Evolutionary conservation across 2,329 filamentous ascomycete species (phyloP).

Genomic region (Beauveria rudraprayagi): DNA sequence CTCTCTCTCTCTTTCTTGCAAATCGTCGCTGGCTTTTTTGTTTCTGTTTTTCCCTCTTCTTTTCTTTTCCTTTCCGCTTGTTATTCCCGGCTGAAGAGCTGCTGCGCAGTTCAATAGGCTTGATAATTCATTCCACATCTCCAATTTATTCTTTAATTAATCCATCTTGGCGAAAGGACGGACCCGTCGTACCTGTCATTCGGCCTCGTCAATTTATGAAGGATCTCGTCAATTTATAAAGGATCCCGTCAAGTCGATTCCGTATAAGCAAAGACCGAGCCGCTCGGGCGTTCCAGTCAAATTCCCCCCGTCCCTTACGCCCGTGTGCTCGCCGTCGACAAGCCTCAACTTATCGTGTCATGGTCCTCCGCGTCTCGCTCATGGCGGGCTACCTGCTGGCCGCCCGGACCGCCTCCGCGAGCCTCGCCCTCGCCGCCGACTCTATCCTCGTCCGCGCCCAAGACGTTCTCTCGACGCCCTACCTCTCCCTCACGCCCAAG

Average conservation of each 20-base stretch:
- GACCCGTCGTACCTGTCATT: too few species aligned
- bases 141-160: background rate
- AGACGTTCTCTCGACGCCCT: conserved; percentile 7
- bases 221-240: background rate
- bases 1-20: too few species aligned
- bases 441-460: background rate
- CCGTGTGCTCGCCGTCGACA: background rate
- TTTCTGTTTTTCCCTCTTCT: background rate
- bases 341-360: background rate
- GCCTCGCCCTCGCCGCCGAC: background rate
- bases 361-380: background rate
- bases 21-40: background rate
- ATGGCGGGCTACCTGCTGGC: background rate
- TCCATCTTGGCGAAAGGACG: too few species aligned
- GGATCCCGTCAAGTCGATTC: background rate
- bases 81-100: background rate
- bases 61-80: background rate
- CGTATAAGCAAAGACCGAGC: too few species aligned
- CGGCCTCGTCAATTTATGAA: background rate
- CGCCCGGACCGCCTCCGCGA: background rate
- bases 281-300: too few species aligned
- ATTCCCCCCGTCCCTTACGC: background rate
- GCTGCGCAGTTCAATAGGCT: background rate
- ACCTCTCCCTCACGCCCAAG: background rate
- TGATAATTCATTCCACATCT: background rate